Evolutionary conservation across 2,329 filamentous ascomycete species (phyloP).

Genomic region (Xylaria sp.): DNA sequence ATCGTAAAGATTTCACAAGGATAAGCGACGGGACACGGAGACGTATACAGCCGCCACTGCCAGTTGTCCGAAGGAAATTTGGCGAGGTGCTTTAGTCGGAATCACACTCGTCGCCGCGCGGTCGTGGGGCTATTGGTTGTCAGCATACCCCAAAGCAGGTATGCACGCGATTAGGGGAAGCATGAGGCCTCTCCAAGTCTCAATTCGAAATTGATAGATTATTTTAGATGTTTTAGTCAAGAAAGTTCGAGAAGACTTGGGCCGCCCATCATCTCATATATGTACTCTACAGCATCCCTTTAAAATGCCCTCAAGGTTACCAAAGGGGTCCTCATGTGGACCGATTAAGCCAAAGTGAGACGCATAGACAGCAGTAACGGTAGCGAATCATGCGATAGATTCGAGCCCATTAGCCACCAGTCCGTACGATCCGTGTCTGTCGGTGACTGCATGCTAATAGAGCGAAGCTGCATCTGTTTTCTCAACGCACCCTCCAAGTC

Average conservation of each 20-base stretch:
- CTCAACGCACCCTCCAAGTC: not conserved
- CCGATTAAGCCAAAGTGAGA: not conserved
- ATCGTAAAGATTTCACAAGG: not conserved
- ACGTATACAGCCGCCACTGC: not conserved
- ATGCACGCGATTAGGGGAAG: not conserved
- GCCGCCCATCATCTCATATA: constrained; percentile 9
- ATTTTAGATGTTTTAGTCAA: not conserved
- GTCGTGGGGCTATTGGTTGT: not conserved
- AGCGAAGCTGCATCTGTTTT: not conserved
- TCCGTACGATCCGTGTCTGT: not conserved
- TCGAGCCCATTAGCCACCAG: not conserved
- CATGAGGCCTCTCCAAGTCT: too few species aligned
- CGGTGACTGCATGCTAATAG: not conserved
- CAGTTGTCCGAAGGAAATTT: not conserved
- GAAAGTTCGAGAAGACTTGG: not conserved
- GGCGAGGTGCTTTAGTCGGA: not conserved
- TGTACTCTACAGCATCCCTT: constrained; percentile 9
- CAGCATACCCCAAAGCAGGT: constrained; percentile 1
- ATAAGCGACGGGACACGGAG: not conserved
- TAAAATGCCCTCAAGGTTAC: constrained; percentile 33
- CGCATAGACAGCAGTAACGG: not conserved
- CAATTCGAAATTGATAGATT: not conserved
- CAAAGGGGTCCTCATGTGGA: constrained; percentile 33
- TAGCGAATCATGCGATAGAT: constrained; percentile 13
- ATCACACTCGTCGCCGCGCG: not conserved